These are phyloP conservation scores for Entophlyctis helioformis DNA, from an alignment of 192 early-diverging fungal genomes.

Conservation along the genomic window DNA sequence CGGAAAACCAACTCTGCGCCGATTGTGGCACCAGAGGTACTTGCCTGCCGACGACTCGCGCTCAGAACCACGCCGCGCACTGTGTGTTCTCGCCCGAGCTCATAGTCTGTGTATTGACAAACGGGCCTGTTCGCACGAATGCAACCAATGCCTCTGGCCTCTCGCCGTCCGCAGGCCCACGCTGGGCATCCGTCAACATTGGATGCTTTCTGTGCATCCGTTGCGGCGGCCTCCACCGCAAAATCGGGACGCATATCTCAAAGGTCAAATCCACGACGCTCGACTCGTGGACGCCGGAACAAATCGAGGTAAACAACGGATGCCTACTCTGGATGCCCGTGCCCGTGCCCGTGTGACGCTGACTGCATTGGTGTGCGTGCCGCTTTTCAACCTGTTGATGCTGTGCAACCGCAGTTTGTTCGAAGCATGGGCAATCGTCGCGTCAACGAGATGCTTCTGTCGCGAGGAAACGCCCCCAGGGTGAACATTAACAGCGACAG, in stretches of 20 bases:
- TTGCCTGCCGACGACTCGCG: neutral
- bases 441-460: constrained; percentile 12
- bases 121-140: neutral
- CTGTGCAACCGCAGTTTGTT: neutral
- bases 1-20: constrained; percentile 33
- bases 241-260: constrained; percentile 79
- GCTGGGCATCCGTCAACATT: constrained; percentile 30
- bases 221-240: constrained; percentile 35
- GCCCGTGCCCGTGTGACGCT: neutral
- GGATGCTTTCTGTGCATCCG: constrained; percentile 38
- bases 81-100: too few relatives aligned
- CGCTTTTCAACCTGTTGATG: neutral
- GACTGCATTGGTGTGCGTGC: neutral
- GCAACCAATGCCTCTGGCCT: neutral
- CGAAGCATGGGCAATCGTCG: constrained; percentile 11
- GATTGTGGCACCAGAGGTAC: constrained; percentile 26
- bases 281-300: constrained; percentile 80
- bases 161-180: constrained; percentile 11
- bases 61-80: neutral
- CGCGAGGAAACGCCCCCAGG: neutral
- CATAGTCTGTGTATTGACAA: neutral
- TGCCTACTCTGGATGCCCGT: neutral
- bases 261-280: constrained; percentile 82
- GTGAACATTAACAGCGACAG: constrained; percentile 16
- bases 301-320: constrained; percentile 55